phyloP scores from a whole-genome alignment of 2,329 filamentous ascomycete genomes.

The Aspergillus versicolor region DNA sequence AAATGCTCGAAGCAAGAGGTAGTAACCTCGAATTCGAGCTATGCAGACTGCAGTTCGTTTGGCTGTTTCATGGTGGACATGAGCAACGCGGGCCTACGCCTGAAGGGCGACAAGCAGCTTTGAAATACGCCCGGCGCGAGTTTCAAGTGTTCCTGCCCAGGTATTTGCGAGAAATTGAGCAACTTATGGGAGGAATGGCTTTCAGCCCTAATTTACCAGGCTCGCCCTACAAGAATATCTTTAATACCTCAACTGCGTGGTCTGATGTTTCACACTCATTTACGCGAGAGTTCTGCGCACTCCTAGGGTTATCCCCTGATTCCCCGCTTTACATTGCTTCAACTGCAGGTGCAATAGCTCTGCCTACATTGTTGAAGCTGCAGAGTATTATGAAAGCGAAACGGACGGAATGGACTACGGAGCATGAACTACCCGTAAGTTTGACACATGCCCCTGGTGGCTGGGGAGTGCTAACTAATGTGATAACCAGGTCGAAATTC shows the following conservation, averaged over 20 bases:
- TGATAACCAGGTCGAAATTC: constrained; percentile 58
- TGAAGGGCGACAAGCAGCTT: constrained; percentile 52
- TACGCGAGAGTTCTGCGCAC: constrained; percentile 88
- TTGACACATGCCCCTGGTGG: background rate
- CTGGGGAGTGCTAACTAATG: constrained; percentile 24
- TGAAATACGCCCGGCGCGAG: constrained; percentile 71
- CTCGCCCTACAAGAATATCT: constrained; percentile 78
- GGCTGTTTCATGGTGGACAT: constrained; percentile 72
- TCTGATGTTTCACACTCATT: constrained; percentile 83
- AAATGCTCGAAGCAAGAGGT: constrained; percentile 72
- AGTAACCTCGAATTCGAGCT: constrained; percentile 96
- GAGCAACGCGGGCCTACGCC: constrained; percentile 48
- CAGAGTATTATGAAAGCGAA: constrained; percentile 84
- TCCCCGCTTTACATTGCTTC: constrained; percentile 90
- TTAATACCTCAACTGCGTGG: constrained; percentile 74
- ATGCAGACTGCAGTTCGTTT: constrained; percentile 83
- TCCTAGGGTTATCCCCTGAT: constrained; percentile 84
- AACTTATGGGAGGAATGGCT: constrained; percentile 76
- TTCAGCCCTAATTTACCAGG: constrained; percentile 71
- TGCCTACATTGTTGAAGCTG: constrained; percentile 86
- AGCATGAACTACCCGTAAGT: constrained; percentile 82
- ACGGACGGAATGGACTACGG: constrained; percentile 90
- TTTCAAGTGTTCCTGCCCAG: constrained; percentile 73
- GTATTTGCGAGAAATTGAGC: constrained; percentile 76
- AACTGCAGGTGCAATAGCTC: constrained; percentile 86